Conservation (phyloP, 2,329 filamentous ascomycete species). For the Penicillium brevicompactum region DNA sequence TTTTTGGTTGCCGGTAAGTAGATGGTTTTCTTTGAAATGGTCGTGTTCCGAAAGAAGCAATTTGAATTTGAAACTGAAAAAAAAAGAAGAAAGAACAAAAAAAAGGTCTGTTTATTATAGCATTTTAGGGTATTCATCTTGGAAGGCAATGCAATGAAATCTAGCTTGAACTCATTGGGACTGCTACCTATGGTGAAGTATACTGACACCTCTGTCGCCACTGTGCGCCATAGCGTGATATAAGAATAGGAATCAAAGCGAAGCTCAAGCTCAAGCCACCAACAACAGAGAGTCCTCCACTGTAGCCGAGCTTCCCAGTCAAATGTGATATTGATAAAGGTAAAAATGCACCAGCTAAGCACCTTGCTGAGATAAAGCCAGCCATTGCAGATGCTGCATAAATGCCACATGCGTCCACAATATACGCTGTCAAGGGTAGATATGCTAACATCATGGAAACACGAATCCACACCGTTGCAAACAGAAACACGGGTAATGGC, state of each 20-base stretch:
- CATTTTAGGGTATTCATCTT: too few species aligned
- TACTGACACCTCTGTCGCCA: neutral
- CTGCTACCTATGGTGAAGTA: neutral
- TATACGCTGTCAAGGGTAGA: conserved; percentile 45
- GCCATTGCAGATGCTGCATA: conserved; percentile 11
- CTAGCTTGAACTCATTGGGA: too few species aligned
- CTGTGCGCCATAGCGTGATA: neutral
- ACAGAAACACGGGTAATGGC: neutral
- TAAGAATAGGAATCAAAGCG: neutral
- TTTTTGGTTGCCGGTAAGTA: too few species aligned
- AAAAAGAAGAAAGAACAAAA: too few species aligned
- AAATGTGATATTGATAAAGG: neutral
- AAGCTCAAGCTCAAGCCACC: neutral
- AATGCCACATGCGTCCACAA: conserved; percentile 14
- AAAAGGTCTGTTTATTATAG: too few species aligned
- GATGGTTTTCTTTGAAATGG: too few species aligned
- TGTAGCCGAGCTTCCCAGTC: neutral
- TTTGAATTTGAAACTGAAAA: too few species aligned
- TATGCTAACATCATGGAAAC: conserved; percentile 48
- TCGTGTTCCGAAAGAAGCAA: too few species aligned
- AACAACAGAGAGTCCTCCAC: neutral
- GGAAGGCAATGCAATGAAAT: too few species aligned
- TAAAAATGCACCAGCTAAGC: neutral
- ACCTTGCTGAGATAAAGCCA: neutral
- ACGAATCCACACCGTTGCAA: conserved; percentile 38